These are phyloP conservation scores for Lichina pygmaea DNA, from an alignment of 495 filamentous ascomycete species.

Conservation along the genomic window DNA sequence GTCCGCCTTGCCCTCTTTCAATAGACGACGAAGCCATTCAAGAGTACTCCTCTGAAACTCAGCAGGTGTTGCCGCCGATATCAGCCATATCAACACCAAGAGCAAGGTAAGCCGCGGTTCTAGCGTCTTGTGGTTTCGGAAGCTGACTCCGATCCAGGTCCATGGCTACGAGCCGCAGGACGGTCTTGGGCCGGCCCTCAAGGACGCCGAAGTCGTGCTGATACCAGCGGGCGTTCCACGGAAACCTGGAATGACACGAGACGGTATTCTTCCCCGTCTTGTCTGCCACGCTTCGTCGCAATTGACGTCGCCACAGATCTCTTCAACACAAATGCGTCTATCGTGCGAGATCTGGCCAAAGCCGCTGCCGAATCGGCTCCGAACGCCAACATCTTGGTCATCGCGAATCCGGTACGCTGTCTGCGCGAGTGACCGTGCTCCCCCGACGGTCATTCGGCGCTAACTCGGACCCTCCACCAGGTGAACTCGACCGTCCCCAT, in stretches of 20 bases:
- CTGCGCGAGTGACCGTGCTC: neutral
- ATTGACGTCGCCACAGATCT: constrained; percentile 29
- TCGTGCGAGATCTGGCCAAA: constrained; percentile 96
- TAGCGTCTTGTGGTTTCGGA: neutral
- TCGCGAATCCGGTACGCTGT: constrained; percentile 63
- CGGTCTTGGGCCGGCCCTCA: constrained; percentile 51
- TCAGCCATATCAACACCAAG: constrained; percentile 98
- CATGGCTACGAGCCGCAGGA: constrained; percentile 55
- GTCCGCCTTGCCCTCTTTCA: constrained; percentile 21
- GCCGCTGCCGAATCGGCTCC: constrained; percentile 69
- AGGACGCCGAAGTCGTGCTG: constrained; percentile 74
- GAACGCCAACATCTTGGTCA: constrained; percentile 87
- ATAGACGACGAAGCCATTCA: neutral
- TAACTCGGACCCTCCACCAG: constrained; percentile 7
- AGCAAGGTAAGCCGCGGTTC: constrained; percentile 23
- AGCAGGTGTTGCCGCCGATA: constrained; percentile 85
- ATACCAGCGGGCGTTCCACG: constrained; percentile 96
- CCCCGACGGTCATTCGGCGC: neutral
- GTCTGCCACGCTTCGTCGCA: neutral
- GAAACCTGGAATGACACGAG: constrained; percentile 98
- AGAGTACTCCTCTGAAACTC: neutral
- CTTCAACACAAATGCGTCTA: constrained; percentile 99
- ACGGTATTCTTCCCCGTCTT: constrained; percentile 23
- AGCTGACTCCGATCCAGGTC: constrained; percentile 20
- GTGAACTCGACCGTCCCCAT: constrained; percentile 98